A percentile compares a stretch with the other conserved stretches of the same genome.
Conservation (phyloP, 345 rosid species). For the Boechera divaricarpa region DNA sequence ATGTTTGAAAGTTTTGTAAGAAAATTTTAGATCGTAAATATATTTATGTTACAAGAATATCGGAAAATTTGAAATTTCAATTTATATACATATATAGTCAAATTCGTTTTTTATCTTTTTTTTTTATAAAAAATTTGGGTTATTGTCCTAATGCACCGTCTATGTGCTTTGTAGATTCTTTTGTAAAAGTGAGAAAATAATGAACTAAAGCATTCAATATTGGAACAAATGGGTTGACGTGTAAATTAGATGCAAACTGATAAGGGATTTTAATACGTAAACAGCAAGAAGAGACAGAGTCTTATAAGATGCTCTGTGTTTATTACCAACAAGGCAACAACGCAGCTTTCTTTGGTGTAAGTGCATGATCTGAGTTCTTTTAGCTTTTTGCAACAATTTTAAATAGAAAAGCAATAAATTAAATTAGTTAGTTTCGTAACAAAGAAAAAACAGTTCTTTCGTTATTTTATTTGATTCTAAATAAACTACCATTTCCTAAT, state of each 20-base stretch:
- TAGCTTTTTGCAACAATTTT: conserved; percentile 17
- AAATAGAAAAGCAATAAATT: conserved; percentile 10
- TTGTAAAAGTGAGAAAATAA: neutral
- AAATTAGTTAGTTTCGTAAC: neutral
- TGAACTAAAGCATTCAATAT: neutral
- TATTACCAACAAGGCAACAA: conserved; percentile 12
- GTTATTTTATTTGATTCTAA: neutral
- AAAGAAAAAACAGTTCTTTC: neutral
- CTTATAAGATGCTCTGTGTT: neutral
- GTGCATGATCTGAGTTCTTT: conserved; percentile 20
- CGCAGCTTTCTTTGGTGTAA: neutral
- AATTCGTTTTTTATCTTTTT: neutral
- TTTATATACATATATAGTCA: no score
- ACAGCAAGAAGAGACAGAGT: neutral
- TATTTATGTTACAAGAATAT: neutral
- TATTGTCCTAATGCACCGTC: neutral
- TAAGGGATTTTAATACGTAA: neutral
- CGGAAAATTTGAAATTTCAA: neutral
- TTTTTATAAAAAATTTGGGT: neutral
- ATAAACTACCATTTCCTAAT: neutral
- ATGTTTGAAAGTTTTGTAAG: neutral
- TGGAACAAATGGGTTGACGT: conserved; percentile 8
- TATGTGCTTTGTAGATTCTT: neutral
- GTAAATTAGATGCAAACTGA: conserved; percentile 2
- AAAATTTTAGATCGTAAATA: neutral